Evolutionary conservation across 1,139 yeast species (phyloP), one percentile per base, ranked within the genome.

Genomic region (Magnusiomyces magnusii): DNA sequence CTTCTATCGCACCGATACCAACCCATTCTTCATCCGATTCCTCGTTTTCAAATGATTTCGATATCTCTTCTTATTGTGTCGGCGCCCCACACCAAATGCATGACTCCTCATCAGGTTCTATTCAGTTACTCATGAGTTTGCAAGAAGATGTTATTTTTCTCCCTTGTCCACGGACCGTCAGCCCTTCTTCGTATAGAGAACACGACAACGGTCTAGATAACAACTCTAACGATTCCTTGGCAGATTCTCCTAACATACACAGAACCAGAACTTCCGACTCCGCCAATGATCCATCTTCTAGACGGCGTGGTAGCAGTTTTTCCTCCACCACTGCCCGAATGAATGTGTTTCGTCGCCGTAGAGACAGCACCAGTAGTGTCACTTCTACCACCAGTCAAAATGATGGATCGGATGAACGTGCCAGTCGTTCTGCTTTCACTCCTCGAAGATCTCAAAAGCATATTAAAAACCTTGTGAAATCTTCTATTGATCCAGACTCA

Each of bases 131-230:
- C 19, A 63, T 73, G 15, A 63, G 71, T n/a, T 58, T 72, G 15
- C 75, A 72, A 58, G 75, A 73, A 61, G 69, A 69, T 19, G 66
- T 68, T 1, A 60, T 73, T 1, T 73, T 69, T 55, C 60, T 73
- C 56, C 66, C 73, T 3, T 64, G 65, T 27, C 58, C 64, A 10
- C 63, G 63, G 23, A 57, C 65, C 1, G 53, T 39, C 23, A 58
- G 63, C n/a, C 59, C 67, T 1, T 57, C 64, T 15, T 58, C 66
- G 1, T 66, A 66, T 53, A 55, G 60, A 5, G 44, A 66, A 51
- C 67, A 64, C 28, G 68, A 66, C 57, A 36, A 34, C 25, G 59
- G 62, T 2, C n/a, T 28, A 15, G 17, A 10, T 19, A 39, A n/a
- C 44, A 9, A 10, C 19, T 39, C 44, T 3, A 39, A 39, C 19